Evolutionary conservation across 805 yeast genomes (phyloP).

Genomic region (Starmerella apis): DNA sequence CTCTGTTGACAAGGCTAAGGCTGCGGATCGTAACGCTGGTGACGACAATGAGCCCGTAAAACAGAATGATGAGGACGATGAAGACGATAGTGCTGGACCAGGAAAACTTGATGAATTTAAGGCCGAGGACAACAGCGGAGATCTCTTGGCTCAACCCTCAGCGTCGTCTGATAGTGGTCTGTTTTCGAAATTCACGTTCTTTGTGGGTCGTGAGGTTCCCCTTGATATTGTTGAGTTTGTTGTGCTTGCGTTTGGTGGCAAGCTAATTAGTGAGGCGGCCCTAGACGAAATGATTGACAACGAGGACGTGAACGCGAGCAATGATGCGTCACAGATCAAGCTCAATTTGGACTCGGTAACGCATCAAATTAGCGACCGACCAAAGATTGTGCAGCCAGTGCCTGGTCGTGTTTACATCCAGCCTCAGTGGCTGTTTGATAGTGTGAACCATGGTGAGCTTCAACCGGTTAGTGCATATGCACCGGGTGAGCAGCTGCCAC

Average conservation of each 20-base stretch:
- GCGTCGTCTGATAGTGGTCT: slow-evolving; percentile 30
- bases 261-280: slow-evolving; percentile 73
- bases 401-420: slow-evolving; percentile 90
- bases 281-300: slow-evolving; percentile 56
- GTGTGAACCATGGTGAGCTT: slow-evolving; percentile 64
- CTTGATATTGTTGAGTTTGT: slow-evolving; percentile 82
- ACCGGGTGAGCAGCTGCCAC: slow-evolving; percentile 92
- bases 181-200: slow-evolving; percentile 68
- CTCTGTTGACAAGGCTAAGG: slow-evolving; percentile 38
- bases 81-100: slow-evolving; percentile 34
- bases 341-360: slow-evolving; percentile 63
- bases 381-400: slow-evolving; percentile 61
- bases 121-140: slow-evolving; percentile 46
- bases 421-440: slow-evolving; percentile 97
- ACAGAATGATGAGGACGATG: slow-evolving; percentile 28
- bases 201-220: slow-evolving; percentile 90
- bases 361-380: slow-evolving; percentile 92
- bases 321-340: slow-evolving; percentile 30
- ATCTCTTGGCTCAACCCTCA: slow-evolving; percentile 53
- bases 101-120: slow-evolving; percentile 61
- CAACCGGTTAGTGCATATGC: slow-evolving; percentile 72
- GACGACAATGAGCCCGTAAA: slow-evolving; percentile 28
- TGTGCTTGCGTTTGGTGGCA: slow-evolving; percentile 77
- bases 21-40: slow-evolving; percentile 32
- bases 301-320: slow-evolving; percentile 39